Evolutionary conservation across 495 filamentous ascomycete species (phyloP).

Genomic region (Rhypophila decipiens): DNA sequence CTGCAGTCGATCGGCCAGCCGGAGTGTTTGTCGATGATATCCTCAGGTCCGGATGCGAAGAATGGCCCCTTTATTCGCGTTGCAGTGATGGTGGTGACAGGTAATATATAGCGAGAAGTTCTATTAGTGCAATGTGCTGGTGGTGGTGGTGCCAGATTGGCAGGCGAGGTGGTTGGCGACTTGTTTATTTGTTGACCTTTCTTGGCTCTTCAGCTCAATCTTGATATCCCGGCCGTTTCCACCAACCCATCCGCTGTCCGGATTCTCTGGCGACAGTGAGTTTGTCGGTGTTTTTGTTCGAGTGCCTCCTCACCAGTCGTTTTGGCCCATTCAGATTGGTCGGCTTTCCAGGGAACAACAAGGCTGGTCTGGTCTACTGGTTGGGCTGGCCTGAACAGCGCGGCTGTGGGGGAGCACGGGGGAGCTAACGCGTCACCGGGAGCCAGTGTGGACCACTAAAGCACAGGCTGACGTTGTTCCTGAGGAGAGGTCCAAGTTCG

Average conservation of each 20-base stretch:
- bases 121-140: too few relatives aligned
- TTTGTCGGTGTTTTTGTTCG: constrained; percentile 4
- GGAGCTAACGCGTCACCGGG: constrained; percentile 5
- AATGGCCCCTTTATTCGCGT: background rate
- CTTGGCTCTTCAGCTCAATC: constrained; percentile 2
- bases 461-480: constrained; percentile 2
- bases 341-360: background rate
- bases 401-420: background rate
- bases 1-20: background rate
- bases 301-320: constrained; percentile 4
- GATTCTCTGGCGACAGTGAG: constrained; percentile 6
- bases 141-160: too few relatives aligned
- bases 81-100: too few relatives aligned
- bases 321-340: background rate
- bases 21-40: too few relatives aligned
- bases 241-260: constrained; percentile 2
- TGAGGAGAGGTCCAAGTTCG: background rate
- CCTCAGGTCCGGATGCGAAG: too few relatives aligned
- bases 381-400: background rate
- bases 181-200: constrained; percentile 18
- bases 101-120: too few relatives aligned
- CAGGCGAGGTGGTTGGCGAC: too few relatives aligned
- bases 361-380: constrained; percentile 6
- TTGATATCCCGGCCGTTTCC: constrained; percentile 8
- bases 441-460: background rate